A percentile compares a stretch with the other conserved stretches of the same genome.
Evolutionary conservation across 1,284 basidiomycete genomes (phyloP).

Genomic region (Pseudozyma tsukubaensis): DNA sequence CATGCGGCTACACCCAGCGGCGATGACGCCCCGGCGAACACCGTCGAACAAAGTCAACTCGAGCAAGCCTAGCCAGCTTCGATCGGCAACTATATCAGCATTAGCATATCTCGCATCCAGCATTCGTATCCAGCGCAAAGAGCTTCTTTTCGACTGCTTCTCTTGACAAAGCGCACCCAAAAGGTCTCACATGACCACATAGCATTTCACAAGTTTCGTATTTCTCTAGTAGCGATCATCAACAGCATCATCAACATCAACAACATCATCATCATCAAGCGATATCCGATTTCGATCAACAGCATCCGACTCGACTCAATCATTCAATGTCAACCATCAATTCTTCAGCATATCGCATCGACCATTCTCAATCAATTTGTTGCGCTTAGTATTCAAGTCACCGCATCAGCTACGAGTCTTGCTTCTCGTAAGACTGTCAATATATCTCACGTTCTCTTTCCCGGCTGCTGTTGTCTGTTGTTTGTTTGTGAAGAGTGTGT

Average conservation of each 20-base stretch:
- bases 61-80: no score
- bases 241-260: slow-evolving; percentile 3
- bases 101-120: no score
- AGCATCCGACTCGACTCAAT: background rate
- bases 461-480: no score
- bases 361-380: background rate
- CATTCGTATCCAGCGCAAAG: background rate
- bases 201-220: slow-evolving; percentile 12
- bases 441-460: background rate
- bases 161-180: background rate
- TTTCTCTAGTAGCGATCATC: background rate
- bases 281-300: background rate
- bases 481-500: no score
- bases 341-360: background rate
- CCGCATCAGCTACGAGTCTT: background rate
- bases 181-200: background rate
- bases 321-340: background rate
- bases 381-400: background rate
- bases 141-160: no score
- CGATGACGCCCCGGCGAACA: no score
- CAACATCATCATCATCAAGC: slow-evolving; percentile 20
- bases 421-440: background rate
- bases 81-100: no score
- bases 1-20: no score
- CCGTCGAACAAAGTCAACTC: no score